Conservation (phyloP, 1,284 basidiomycete species). For the Ceratobasidium sp. region DNA sequence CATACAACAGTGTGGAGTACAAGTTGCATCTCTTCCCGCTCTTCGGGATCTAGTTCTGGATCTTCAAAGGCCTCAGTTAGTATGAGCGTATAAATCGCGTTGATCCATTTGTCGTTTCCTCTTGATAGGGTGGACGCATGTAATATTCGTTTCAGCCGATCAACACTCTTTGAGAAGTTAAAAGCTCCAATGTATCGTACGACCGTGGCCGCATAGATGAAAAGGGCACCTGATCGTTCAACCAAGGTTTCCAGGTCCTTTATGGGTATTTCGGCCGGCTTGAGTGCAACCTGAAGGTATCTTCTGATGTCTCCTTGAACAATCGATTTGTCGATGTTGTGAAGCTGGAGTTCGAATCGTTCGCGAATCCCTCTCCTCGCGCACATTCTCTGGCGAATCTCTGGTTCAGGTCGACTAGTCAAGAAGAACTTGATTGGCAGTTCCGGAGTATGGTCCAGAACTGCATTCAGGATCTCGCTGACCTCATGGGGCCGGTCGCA, state of each 20-base stretch:
- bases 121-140: background rate
- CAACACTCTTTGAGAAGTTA: background rate
- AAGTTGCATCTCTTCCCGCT: background rate
- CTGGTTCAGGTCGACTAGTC: conserved; percentile 15
- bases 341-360: background rate
- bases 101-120: background rate
- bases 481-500: background rate
- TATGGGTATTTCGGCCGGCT: background rate
- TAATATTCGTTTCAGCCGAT: background rate
- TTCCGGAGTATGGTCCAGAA: background rate
- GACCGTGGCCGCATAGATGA: conserved; percentile 17
- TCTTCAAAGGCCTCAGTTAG: conserved; percentile 6
- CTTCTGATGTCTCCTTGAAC: background rate
- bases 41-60: background rate
- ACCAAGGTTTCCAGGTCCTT: background rate
- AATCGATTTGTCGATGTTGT: conserved; percentile 4
- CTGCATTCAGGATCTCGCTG: background rate
- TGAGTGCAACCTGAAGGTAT: background rate
- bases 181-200: conserved; percentile 11
- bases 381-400: background rate
- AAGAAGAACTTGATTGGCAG: conserved; percentile 11
- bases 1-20: conserved; percentile 10
- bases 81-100: background rate
- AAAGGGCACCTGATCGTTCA: background rate
- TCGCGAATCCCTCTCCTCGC: background rate